phyloP scores from a whole-genome alignment of 2,329 filamentous ascomycete species.

The Annulohypoxylon truncatum region DNA sequence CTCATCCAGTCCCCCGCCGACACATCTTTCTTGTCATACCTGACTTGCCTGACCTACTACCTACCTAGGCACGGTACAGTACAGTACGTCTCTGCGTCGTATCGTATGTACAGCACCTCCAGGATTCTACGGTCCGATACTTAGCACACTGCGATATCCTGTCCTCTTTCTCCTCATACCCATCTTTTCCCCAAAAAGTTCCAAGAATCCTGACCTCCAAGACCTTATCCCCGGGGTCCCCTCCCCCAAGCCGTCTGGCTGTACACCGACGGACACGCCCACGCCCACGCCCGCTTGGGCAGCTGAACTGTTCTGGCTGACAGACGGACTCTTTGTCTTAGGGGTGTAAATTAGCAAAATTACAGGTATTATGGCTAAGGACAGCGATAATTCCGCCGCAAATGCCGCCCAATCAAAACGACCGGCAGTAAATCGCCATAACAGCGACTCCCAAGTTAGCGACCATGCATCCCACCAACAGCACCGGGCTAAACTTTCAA shows the following conservation, averaged over 20 bases:
- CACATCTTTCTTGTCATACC: constrained; percentile 25
- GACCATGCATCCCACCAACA: constrained; percentile 49
- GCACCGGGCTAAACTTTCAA: constrained; percentile 52
- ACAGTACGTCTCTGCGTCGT: constrained; percentile 19
- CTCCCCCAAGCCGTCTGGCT: constrained; percentile 23
- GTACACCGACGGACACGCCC: constrained; percentile 38
- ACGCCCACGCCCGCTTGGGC: constrained; percentile 35
- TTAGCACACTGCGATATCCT: constrained; percentile 27
- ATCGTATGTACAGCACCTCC: constrained; percentile 35
- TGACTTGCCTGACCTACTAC: background rate
- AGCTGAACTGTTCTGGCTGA: constrained; percentile 39
- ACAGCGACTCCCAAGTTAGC: constrained; percentile 54
- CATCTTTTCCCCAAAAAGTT: constrained; percentile 13
- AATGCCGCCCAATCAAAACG: constrained; percentile 67
- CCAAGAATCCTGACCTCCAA: constrained; percentile 30
- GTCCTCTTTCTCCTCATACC: constrained; percentile 5
- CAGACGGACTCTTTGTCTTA: constrained; percentile 29
- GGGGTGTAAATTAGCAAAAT: constrained; percentile 38
- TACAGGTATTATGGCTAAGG: constrained; percentile 53
- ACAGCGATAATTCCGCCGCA: constrained; percentile 60
- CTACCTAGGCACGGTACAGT: background rate
- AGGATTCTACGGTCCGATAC: constrained; percentile 27
- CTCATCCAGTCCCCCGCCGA: constrained; percentile 35
- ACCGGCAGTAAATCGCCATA: constrained; percentile 53
- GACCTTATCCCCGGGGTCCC: constrained; percentile 38